These are phyloP conservation scores for Ophiosphaerella narmari DNA, from an alignment of 2,329 filamentous ascomycete species.

Conservation along the genomic window DNA sequence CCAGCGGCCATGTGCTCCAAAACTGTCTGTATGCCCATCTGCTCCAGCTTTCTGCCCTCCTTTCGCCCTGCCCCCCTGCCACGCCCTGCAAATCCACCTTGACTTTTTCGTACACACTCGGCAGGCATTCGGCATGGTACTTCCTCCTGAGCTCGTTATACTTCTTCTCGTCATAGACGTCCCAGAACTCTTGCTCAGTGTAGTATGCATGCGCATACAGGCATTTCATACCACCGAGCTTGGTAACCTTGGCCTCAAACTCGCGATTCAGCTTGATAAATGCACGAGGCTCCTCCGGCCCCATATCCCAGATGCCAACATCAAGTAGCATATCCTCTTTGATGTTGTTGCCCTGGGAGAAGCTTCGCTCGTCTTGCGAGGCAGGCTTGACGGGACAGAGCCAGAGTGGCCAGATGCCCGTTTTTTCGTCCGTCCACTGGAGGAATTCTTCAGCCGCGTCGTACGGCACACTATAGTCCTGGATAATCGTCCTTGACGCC, in stretches of 20 bases:
- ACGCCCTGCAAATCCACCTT: slow-evolving; percentile 50
- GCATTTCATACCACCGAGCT: slow-evolving; percentile 82
- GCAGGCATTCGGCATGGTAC: slow-evolving; percentile 66
- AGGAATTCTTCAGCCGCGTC: slow-evolving; percentile 57
- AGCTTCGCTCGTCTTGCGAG: slow-evolving; percentile 28
- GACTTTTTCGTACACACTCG: slow-evolving; percentile 72
- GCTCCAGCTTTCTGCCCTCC: slow-evolving; percentile 29
- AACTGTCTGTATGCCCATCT: slow-evolving; percentile 31
- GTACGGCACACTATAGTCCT: slow-evolving; percentile 66
- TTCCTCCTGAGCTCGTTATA: slow-evolving; percentile 67
- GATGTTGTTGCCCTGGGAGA: slow-evolving; percentile 36
- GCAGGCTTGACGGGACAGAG: slow-evolving; percentile 57
- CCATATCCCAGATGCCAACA: slow-evolving; percentile 79
- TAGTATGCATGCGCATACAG: slow-evolving; percentile 88
- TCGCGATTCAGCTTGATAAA: slow-evolving; percentile 73
- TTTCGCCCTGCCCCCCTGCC: slow-evolving; percentile 21
- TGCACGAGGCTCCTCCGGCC: slow-evolving; percentile 57
- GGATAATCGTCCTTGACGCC: slow-evolving; percentile 62
- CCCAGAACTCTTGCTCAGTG: slow-evolving; percentile 71
- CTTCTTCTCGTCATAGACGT: slow-evolving; percentile 63
- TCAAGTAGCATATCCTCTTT: slow-evolving; percentile 40
- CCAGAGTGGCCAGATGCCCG: slow-evolving; percentile 63
- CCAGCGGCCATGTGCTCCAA: slow-evolving; percentile 45
- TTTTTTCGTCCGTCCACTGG: slow-evolving; percentile 54
- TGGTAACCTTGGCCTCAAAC: slow-evolving; percentile 70